Base-by-base conservation (phyloP, 2,329 filamentous ascomycete genomes). In the Microdochium trichocladiopsis region DNA sequence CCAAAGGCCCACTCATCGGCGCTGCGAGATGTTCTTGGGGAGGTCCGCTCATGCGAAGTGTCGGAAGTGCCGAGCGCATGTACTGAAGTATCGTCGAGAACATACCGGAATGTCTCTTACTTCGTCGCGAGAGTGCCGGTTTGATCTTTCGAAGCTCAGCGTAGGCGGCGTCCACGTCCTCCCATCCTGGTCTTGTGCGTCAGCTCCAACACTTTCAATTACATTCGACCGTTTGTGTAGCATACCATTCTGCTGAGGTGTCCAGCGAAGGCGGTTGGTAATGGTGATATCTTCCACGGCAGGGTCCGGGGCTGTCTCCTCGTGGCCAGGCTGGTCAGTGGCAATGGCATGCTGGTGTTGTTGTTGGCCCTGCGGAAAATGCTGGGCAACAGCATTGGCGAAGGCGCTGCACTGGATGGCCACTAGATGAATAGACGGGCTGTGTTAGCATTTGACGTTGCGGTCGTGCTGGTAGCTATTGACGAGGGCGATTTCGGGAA, bases 131-230 rank as follows among this genome's bases (percentile, higher is more conserved):
- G 3, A 68, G 62, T 12, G 73, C 69, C n/a, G 68, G 66, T 25
- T 78, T 73, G 16, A 79, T 68, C 60, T 77, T 78, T 41, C 66
- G 68, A 37, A 83, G 69, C 56, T 80, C 76, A 43, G 64, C 63
- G 52, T 78, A 64, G 4, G 80, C 80, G 25, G 73, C 69, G 47
- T 79, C 74, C 52, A 82, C 77, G 16, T 79, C 68, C 49, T 82
- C 77, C 59, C 74, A 73, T 41, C 78, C 79, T 78, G 55, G 10
- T 28, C n/a, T 18, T 51, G 4, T 25, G 31, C 11, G 51, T 61
- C 53, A 61, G 55, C 52, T 12, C n/a, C 1, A 3, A n/a, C 28
- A 3, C 21, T 28, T 21, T 25, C 21, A 43, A 31, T 31, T 4
- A 12, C 11, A 18, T 23, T 14, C 28, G 24, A 28, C 1, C 28